Percentiles rank a stretch among this genome's conserved stretches.
Evolutionary conservation across 768 basidiomycete species (phyloP).

Genomic region (Pleurotus platypus): DNA sequence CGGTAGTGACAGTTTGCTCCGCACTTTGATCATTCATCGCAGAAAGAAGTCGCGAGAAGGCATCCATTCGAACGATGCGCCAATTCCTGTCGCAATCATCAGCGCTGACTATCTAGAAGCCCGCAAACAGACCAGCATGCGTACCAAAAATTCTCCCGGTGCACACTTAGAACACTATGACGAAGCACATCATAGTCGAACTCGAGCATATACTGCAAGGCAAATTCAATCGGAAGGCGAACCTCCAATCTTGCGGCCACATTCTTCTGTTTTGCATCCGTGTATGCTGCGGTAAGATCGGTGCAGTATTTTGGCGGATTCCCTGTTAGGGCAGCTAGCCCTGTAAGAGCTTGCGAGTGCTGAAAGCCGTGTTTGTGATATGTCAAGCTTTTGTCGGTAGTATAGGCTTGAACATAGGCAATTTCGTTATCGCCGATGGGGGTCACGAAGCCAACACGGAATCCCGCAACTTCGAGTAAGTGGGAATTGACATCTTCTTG

Average conservation of each 20-base stretch:
- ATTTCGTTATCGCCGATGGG: neutral
- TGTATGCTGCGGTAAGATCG: neutral
- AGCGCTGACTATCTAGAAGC: neutral
- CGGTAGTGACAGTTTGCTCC: neutral
- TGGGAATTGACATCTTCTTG: neutral
- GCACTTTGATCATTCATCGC: neutral
- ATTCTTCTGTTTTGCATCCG: neutral
- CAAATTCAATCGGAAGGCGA: neutral
- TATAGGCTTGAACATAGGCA: neutral
- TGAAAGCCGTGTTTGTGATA: neutral
- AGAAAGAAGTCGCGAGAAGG: neutral
- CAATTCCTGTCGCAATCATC: neutral
- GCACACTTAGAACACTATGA: neutral
- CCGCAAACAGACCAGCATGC: neutral
- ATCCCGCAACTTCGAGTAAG: neutral
- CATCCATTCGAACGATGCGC: neutral
- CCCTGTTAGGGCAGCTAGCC: neutral
- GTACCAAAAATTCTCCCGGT: neutral
- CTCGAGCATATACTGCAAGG: neutral
- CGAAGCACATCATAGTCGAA: neutral
- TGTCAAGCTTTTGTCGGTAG: neutral
- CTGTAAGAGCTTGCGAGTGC: neutral
- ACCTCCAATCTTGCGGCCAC: slow-evolving; percentile 1
- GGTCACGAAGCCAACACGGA: neutral
- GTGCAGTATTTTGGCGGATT: neutral